Base-by-base conservation (phyloP, 1,284 basidiomycete genomes). In the Irpex lacteus region DNA sequence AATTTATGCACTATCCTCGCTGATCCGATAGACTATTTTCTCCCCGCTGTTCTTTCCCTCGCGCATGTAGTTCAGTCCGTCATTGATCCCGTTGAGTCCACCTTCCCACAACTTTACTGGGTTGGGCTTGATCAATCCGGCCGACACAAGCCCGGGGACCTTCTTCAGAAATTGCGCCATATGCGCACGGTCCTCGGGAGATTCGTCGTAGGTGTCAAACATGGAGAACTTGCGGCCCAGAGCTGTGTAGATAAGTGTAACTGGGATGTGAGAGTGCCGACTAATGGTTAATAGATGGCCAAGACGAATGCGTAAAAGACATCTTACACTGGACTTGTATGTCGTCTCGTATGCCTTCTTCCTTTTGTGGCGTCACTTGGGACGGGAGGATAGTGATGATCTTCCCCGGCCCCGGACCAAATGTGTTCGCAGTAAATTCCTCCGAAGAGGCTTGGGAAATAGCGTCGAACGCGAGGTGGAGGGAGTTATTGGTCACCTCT, bases 401-500 rank as follows among this genome's bases (percentile, higher is more conserved):
- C 2, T 47, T 47, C 40, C 40, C n/a, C 66, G 26, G 49, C 4
- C 66, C 67, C 15, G 69, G 49, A 9, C 52, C 69, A 21, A 71
- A 66, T 18, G 63, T 37, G 36, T 66, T 59, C n/a, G 68, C 44
- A 15, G 68, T 62, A 57, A 68, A 60, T 6, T 34, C 49, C 44
- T 70, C 68, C 4, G 64, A 60, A 15, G 65, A 19, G 15, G 19
- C 66, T 67, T 63, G 58, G 52, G 60, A 67, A 50, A 73, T 67
- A n/a, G 67, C 63, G 56, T 74, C 72, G 21, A 73, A 63, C 6
- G 62, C 74, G 53, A 60, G 36, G 47, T 69, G 62, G 32, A 75
- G 36, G 8, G 65, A 59, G 63, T 69, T 66, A 2, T 65, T 60
- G 0, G 74, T 70, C 9, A 60, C 65, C 11, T 66, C 62, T 34